A percentile compares a stretch with the other conserved stretches of the same genome.
Conservation (phyloP, 129 eudicot species). For the Logfia minima region DNA sequence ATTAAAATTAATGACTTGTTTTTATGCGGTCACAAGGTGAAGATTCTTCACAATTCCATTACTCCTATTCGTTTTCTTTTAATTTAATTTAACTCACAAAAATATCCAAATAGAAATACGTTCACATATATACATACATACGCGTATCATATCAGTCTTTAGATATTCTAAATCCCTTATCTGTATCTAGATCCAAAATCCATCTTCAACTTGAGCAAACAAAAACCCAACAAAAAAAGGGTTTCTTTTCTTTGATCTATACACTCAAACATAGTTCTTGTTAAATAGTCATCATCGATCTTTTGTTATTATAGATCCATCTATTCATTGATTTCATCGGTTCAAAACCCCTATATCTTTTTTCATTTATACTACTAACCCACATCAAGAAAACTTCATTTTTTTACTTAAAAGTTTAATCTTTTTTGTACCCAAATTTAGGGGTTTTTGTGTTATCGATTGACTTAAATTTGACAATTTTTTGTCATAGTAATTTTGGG, state of each 20-base stretch:
- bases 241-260: slow-evolving; percentile 37
- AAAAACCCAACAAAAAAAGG: slow-evolving; percentile 28
- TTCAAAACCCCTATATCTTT: slow-evolving; percentile 23
- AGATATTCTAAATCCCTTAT: slow-evolving; percentile 34
- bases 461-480: slow-evolving; percentile 18
- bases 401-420: slow-evolving; percentile 17
- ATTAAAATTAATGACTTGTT: no score
- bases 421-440: slow-evolving; percentile 1
- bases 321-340: slow-evolving; percentile 38
- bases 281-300: slow-evolving; percentile 44
- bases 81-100: not conserved
- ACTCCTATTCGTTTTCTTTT: not conserved
- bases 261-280: slow-evolving; percentile 36
- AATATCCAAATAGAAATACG: slow-evolving; percentile 17
- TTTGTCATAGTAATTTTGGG: slow-evolving; percentile 7
- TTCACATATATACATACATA: not conserved
- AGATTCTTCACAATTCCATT: slow-evolving; percentile 1
- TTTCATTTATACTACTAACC: slow-evolving; percentile 33
- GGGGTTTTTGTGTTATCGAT: slow-evolving; percentile 35
- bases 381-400: slow-evolving; percentile 10
- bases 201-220: slow-evolving; percentile 26
- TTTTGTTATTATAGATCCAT: slow-evolving; percentile 29
- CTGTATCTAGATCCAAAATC: slow-evolving; percentile 40
- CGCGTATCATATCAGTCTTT: slow-evolving; percentile 30
- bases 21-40: not conserved